These are phyloP conservation scores for Aspergillus glaucus DNA, from an alignment of 2,329 filamentous ascomycete species.

Conservation along the genomic window DNA sequence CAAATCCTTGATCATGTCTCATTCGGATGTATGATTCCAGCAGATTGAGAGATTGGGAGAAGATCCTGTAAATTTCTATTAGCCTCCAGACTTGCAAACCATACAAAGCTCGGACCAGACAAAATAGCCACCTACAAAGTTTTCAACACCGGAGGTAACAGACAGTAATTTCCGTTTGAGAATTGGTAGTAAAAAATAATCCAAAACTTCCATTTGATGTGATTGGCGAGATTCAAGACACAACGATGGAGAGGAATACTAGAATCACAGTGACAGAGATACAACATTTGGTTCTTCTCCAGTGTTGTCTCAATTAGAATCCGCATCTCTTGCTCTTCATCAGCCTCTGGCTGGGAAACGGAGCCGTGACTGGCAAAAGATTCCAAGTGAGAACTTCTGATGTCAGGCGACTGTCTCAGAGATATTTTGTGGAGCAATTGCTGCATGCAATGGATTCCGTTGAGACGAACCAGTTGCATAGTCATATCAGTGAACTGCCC, in stretches of 20 bases:
- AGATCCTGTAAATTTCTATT: neutral
- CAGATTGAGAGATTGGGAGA: neutral
- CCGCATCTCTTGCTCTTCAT: neutral
- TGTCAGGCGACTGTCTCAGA: neutral
- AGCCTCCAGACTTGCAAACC: neutral
- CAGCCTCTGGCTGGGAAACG: neutral
- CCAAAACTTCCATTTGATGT: neutral
- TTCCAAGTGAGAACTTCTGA: neutral
- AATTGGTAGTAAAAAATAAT: neutral
- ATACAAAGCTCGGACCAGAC: neutral
- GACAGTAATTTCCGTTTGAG: neutral
- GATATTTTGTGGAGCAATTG: neutral
- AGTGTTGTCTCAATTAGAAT: neutral
- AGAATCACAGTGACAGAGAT: neutral
- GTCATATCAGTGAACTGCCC: neutral
- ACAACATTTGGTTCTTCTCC: neutral
- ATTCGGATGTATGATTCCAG: neutral
- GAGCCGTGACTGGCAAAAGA: neutral
- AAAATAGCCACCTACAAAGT: neutral
- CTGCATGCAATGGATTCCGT: neutral
- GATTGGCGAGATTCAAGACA: neutral
- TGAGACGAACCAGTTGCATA: neutral
- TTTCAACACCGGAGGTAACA: neutral
- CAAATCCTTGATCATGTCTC: neutral
- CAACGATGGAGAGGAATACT: neutral